Percentiles rank a stretch among this genome's conserved stretches.
phyloP scores from a whole-genome alignment of 306 rosid species.

The Cucurbita maxima region DNA sequence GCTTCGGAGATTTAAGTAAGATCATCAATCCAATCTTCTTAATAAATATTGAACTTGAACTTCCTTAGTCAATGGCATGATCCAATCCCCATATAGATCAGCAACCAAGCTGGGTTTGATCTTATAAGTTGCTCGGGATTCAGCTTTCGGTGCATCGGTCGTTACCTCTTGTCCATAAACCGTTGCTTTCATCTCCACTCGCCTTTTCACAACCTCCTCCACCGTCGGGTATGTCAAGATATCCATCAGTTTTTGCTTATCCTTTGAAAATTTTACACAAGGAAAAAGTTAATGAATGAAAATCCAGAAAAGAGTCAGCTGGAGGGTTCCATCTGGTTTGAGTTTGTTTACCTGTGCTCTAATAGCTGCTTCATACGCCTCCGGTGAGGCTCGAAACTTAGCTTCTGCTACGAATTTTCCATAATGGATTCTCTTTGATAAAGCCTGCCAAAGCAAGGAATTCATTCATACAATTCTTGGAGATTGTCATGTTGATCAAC shows the following conservation, averaged over 20 bases:
- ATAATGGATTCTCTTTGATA: constrained; percentile 84
- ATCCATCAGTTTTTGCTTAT: constrained; percentile 58
- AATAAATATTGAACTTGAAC: constrained; percentile 77
- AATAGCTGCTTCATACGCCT: constrained; percentile 52
- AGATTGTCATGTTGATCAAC: background rate
- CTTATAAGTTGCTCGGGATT: constrained; percentile 41
- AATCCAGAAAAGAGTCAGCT: background rate
- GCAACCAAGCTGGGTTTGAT: constrained; percentile 69
- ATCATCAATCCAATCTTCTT: constrained; percentile 68
- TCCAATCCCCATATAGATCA: constrained; percentile 76
- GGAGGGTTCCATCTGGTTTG: background rate
- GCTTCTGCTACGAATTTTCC: constrained; percentile 91
- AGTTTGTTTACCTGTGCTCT: constrained; percentile 45
- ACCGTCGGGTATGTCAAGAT: constrained; percentile 58
- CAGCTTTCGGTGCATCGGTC: constrained; percentile 17
- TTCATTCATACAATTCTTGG: background rate
- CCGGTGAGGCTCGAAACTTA: constrained; percentile 59
- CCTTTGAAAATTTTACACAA: constrained; percentile 28
- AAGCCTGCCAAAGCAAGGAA: constrained; percentile 22
- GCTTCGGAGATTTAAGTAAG: background rate
- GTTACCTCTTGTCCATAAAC: constrained; percentile 65
- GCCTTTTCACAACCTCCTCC: constrained; percentile 50
- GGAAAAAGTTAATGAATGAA: background rate
- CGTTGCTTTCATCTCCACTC: constrained; percentile 69
- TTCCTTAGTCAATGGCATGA: constrained; percentile 94